Conservation (phyloP, 2,329 filamentous ascomycete species). For the Botrytis galanthina region DNA sequence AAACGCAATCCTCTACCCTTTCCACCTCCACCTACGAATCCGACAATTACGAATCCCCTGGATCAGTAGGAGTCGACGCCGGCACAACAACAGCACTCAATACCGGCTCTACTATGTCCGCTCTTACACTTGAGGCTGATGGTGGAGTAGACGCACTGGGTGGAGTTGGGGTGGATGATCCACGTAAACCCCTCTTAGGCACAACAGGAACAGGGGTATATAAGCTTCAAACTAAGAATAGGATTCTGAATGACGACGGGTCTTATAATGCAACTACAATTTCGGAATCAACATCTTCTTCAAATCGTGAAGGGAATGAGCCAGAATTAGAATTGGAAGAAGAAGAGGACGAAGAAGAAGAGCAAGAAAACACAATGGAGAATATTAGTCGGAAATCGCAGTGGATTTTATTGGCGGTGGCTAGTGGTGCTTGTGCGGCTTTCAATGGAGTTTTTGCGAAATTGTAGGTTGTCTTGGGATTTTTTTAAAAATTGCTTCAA, state of each 20-base stretch:
- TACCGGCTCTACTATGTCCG: constrained; percentile 5
- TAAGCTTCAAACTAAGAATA: constrained; percentile 1
- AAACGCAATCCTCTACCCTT: neutral
- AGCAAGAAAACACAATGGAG: constrained; percentile 30
- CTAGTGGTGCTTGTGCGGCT: constrained; percentile 74
- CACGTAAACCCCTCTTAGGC: constrained; percentile 23
- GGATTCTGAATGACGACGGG: constrained; percentile 1
- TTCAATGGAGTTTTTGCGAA: constrained; percentile 76
- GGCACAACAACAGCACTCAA: neutral
- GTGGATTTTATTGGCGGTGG: constrained; percentile 68
- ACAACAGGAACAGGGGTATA: constrained; percentile 15
- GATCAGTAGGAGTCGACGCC: neutral
- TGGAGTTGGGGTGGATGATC: constrained; percentile 18
- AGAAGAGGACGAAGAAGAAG: neutral
- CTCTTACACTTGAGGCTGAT: constrained; percentile 1
- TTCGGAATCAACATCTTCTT: constrained; percentile 3
- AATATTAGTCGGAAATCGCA: constrained; percentile 43
- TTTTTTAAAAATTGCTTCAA: neutral
- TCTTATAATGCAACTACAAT: neutral
- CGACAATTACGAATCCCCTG: neutral
- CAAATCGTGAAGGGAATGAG: constrained; percentile 9
- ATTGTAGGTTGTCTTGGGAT: constrained; percentile 52
- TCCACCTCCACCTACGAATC: neutral
- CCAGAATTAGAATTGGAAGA: constrained; percentile 9
- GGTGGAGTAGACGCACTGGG: neutral